Percentiles rank a stretch among this genome's conserved stretches.
phyloP scores from a whole-genome alignment of 2,329 filamentous ascomycete species.

The Davidsoniella virescens region DNA sequence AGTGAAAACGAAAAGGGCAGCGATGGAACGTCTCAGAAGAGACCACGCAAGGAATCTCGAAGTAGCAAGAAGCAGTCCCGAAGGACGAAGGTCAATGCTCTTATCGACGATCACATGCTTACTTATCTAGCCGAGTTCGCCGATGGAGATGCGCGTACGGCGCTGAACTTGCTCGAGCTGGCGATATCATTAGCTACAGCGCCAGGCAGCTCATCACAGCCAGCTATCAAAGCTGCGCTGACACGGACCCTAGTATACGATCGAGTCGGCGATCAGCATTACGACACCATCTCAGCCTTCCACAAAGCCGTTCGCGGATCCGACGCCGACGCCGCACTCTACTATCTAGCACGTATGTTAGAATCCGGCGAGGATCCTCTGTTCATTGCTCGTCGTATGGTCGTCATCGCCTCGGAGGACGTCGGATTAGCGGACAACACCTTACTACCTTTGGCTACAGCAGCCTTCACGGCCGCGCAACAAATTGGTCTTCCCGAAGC shows the following conservation, averaged over 20 bases:
- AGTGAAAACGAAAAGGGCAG: neutral
- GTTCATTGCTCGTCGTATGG: conserved; percentile 80
- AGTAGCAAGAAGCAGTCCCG: neutral
- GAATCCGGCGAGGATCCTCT: conserved; percentile 87
- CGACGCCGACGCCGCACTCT: conserved; percentile 74
- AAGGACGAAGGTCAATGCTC: conserved; percentile 17
- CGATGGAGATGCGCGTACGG: conserved; percentile 85
- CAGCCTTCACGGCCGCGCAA: conserved; percentile 73
- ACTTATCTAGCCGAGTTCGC: conserved; percentile 70
- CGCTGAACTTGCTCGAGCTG: conserved; percentile 80
- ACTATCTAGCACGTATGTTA: conserved; percentile 92
- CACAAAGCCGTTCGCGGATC: conserved; percentile 88
- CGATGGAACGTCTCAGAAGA: neutral
- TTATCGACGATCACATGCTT: conserved; percentile 65
- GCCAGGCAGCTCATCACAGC: conserved; percentile 49
- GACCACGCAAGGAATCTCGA: too few species aligned
- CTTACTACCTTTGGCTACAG: conserved; percentile 69
- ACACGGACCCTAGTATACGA: conserved; percentile 94
- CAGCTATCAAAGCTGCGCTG: conserved; percentile 62
- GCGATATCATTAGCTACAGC: conserved; percentile 56
- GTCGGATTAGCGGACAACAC: conserved; percentile 78
- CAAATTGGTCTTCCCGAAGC: conserved; percentile 94
- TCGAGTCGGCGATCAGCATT: conserved; percentile 87
- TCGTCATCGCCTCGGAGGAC: conserved; percentile 90
- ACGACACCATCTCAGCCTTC: conserved; percentile 92